Base-by-base conservation (phyloP, 2,329 filamentous ascomycete species). In the Cryoendolithus antarcticus region DNA sequence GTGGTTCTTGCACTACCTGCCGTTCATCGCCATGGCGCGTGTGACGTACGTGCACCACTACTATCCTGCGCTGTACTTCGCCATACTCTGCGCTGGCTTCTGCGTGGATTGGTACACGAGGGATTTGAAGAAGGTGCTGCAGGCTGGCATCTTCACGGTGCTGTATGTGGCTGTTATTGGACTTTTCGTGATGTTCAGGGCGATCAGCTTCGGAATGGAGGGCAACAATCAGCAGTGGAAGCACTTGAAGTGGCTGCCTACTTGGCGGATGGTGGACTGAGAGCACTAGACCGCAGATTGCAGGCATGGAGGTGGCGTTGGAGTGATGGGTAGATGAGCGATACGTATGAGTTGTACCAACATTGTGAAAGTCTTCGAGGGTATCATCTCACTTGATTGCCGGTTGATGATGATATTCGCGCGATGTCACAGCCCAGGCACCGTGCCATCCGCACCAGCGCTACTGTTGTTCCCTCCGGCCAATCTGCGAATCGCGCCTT, bases 1-100 rank as follows among this genome's bases (percentile, higher is more conserved):
- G 46, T 98, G 91, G 91, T 80, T 94, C 63, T 72, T 98, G 35
- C 91, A 98, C 66, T 98, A 95, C 61, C 66, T 94, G 46, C 91
- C 91, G 1, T 98, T 96, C 63, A 76, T 94, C 54, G 77, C 91
- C 57, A 98, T 98, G 93, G 91, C 86, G 8, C 85, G 91, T 71
- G 91, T 98, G 44, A 98, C 91, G 10, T 98, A 98, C 57, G 91
- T 98, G 39, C 91, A 98, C 63, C 91, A 98, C 68, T 98, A 98
- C 71, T 98, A 96, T 63, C 91, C 91, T 8, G 91, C 91, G 7
- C 75, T 98, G 8, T 98, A 96, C 70, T 98, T 96, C 61, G 88
- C 91, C 53, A 94, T 98, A 48, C 69, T 98, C 34, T 77, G 75
- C 10, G 77, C 88, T 45, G 89, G 88, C 39, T 98, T 98, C 72